A percentile compares a stretch with the other conserved stretches of the same genome.
Conservation (phyloP, 2,329 filamentous ascomycete species). For the Emericellopsis cladophorae region DNA sequence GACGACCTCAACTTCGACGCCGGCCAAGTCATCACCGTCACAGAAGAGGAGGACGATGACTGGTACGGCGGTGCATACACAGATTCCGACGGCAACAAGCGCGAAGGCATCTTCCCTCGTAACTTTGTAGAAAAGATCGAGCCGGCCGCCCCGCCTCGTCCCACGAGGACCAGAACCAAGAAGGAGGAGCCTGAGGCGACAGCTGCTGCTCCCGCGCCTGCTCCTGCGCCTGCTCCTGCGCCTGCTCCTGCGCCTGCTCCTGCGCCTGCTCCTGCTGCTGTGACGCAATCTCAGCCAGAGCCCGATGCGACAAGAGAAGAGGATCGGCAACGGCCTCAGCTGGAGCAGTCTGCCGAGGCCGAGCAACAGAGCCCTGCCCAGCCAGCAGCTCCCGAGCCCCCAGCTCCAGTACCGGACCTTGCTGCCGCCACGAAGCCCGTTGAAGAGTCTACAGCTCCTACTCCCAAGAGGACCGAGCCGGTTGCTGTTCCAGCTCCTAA, state of each 20-base stretch:
- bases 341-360: constrained; percentile 19
- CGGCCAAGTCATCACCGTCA: constrained; percentile 89
- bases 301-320: constrained; percentile 13
- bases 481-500: constrained; percentile 12
- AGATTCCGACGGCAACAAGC: constrained; percentile 60
- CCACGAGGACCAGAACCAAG: constrained; percentile 60
- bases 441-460: constrained; percentile 5
- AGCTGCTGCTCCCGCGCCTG: constrained; percentile 17
- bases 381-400: constrained; percentile 10
- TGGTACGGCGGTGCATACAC: constrained; percentile 88
- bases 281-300: constrained; percentile 7
- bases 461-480: constrained; percentile 26
- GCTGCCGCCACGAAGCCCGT: constrained; percentile 8
- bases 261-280: too few species aligned
- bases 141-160: constrained; percentile 78
- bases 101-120: constrained; percentile 81
- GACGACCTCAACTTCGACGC: constrained; percentile 82
- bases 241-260: constrained; percentile 13
- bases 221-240: background rate
- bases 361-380: constrained; percentile 17
- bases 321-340: constrained; percentile 19
- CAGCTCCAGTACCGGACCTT: constrained; percentile 15
- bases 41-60: constrained; percentile 80
- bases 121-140: constrained; percentile 98
- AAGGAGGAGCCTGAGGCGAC: constrained; percentile 29